phyloP scores from a whole-genome alignment of 2,329 filamentous ascomycete species.

The Amesomyces nigricolor region DNA sequence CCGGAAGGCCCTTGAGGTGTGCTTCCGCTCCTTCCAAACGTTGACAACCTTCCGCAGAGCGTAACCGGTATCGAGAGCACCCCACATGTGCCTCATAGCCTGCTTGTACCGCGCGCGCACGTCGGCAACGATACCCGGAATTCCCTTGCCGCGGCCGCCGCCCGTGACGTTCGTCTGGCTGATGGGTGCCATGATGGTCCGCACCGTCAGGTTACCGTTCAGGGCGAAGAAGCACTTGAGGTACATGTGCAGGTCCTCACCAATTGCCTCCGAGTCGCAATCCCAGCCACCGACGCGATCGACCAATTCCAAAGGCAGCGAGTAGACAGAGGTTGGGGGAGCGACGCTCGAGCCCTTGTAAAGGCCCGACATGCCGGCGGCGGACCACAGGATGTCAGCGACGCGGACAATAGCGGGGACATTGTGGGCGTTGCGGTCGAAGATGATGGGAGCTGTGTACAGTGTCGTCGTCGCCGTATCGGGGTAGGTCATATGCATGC shows the following conservation, averaged over 20 bases:
- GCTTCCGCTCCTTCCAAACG: slow-evolving; percentile 53
- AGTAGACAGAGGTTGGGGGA: slow-evolving; percentile 70
- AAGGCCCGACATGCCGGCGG: slow-evolving; percentile 63
- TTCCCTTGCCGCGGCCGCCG: slow-evolving; percentile 47
- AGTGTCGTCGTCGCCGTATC: slow-evolving; percentile 57
- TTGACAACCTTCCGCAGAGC: slow-evolving; percentile 53
- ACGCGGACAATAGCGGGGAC: slow-evolving; percentile 64
- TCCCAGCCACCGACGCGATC: slow-evolving; percentile 70
- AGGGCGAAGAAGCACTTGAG: slow-evolving; percentile 72
- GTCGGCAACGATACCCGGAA: slow-evolving; percentile 51
- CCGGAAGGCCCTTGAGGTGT: slow-evolving; percentile 49
- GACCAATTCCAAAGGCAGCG: slow-evolving; percentile 59
- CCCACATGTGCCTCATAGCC: slow-evolving; percentile 71
- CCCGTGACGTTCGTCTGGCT: slow-evolving; percentile 68
- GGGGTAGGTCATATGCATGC: slow-evolving; percentile 55
- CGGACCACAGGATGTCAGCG: slow-evolving; percentile 67
- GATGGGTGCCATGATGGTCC: slow-evolving; percentile 61
- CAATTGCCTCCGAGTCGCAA: slow-evolving; percentile 63
- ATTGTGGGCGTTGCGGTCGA: slow-evolving; percentile 65
- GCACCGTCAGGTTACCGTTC: slow-evolving; percentile 60
- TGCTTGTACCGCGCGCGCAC: slow-evolving; percentile 64
- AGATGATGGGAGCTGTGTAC: slow-evolving; percentile 66
- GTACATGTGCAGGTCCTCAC: slow-evolving; percentile 73
- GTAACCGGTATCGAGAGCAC: slow-evolving; percentile 63
- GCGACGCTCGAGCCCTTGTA: slow-evolving; percentile 59